Conservation (phyloP, 2,329 filamentous ascomycete species). For the Domatiomyces catenatus region DNA sequence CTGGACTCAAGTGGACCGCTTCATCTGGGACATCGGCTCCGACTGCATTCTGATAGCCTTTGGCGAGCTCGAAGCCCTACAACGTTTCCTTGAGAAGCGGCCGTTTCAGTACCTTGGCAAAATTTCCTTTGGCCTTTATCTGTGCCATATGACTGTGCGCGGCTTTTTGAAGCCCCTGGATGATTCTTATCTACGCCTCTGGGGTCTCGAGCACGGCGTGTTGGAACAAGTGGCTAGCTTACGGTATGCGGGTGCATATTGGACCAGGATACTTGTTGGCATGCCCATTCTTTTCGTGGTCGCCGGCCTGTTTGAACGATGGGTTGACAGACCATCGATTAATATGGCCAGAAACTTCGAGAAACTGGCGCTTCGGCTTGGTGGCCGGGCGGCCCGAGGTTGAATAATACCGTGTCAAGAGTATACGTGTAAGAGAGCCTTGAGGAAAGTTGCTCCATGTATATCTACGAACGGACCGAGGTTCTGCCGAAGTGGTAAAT, state of each 20-base stretch:
- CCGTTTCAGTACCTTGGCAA: constrained; percentile 48
- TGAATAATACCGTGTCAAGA: background rate
- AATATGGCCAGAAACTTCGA: background rate
- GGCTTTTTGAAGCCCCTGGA: background rate
- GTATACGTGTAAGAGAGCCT: too few species aligned
- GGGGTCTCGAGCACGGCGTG: background rate
- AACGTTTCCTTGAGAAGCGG: constrained; percentile 37
- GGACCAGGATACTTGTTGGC: background rate
- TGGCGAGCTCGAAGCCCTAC: background rate
- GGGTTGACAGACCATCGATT: background rate
- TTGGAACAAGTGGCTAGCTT: background rate
- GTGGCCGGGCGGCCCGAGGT: background rate
- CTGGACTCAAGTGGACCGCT: background rate
- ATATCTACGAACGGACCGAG: too few species aligned
- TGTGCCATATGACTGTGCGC: constrained; percentile 34
- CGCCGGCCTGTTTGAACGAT: background rate
- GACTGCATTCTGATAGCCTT: background rate
- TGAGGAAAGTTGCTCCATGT: too few species aligned
- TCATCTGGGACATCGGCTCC: background rate
- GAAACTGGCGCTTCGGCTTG: background rate
- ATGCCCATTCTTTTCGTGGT: background rate
- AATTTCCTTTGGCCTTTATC: constrained; percentile 47
- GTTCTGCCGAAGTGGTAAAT: too few species aligned
- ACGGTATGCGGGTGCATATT: background rate
- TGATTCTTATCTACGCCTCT: background rate